Evolutionary conservation across 345 rosid genomes (phyloP).

Genomic region (Abelmoschus esculentus): DNA sequence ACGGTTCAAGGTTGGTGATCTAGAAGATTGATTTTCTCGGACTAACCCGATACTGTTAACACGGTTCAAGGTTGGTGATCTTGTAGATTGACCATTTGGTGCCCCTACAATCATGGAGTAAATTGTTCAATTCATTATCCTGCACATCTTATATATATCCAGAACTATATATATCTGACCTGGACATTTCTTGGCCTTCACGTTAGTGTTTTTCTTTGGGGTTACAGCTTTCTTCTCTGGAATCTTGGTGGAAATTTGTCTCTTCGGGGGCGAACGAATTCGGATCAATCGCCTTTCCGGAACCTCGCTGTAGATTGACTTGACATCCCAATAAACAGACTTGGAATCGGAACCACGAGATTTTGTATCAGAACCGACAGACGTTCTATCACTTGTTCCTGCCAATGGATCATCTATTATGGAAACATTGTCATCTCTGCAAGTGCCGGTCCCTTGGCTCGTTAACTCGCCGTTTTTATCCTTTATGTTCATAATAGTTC

Average conservation of each 20-base stretch:
- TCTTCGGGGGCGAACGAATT: background rate
- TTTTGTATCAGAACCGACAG: conserved; percentile 40
- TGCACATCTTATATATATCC: background rate
- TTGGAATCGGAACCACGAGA: conserved; percentile 23
- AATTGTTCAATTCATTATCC: background rate
- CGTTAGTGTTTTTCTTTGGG: conserved; percentile 26
- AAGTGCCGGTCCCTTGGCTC: conserved; percentile 25
- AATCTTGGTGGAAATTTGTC: conserved; percentile 26
- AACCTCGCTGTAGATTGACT: conserved; percentile 37
- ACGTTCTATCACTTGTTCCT: conserved; percentile 31
- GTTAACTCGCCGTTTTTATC: conserved; percentile 27
- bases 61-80: conserved; percentile 26
- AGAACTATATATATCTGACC: conserved; percentile 25
- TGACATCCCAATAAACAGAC: conserved; percentile 11
- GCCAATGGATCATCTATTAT: conserved; percentile 37
- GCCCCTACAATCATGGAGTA: conserved; percentile 19
- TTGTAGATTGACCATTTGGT: conserved; percentile 21
- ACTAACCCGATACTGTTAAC: conserved; percentile 21
- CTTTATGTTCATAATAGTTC: conserved; percentile 19
- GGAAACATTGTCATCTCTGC: conserved; percentile 25
- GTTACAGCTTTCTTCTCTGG: conserved; percentile 22
- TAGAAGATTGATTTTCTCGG: conserved; percentile 23
- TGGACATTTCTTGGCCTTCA: conserved; percentile 27
- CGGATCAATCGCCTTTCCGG: conserved; percentile 19
- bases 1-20: conserved; percentile 27